phyloP scores from a whole-genome alignment of 441 rosid species.

The Melastoma candidum region DNA sequence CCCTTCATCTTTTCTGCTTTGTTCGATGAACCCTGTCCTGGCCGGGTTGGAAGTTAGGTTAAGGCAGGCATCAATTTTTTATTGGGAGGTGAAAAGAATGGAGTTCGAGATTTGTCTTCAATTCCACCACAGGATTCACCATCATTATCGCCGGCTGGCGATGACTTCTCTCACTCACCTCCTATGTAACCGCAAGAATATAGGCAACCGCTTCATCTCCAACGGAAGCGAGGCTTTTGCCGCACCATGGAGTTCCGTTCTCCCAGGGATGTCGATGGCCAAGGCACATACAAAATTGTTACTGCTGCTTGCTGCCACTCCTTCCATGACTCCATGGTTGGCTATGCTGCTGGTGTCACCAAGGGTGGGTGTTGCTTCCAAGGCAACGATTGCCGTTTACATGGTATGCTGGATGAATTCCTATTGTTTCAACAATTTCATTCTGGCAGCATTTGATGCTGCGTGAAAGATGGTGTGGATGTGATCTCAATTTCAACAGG shows the following conservation, averaged over 20 bases:
- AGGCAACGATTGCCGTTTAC: slow-evolving; percentile 60
- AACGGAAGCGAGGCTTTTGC: slow-evolving; percentile 54
- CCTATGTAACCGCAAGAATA: slow-evolving; percentile 53
- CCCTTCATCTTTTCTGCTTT: no score
- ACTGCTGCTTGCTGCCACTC: slow-evolving; percentile 67
- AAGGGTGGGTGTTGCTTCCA: slow-evolving; percentile 67
- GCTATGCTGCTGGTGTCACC: slow-evolving; percentile 64
- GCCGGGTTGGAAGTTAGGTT: no score
- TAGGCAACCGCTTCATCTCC: slow-evolving; percentile 63
- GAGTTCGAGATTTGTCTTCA: no score
- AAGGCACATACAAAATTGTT: slow-evolving; percentile 80
- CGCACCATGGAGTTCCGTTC: slow-evolving; percentile 65
- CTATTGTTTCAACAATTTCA: slow-evolving; percentile 68
- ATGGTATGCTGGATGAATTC: slow-evolving; percentile 76
- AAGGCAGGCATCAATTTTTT: no score
- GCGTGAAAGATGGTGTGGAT: slow-evolving; percentile 56
- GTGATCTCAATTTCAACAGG: slow-evolving; percentile 64
- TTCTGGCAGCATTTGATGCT: slow-evolving; percentile 59
- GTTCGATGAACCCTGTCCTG: no score
- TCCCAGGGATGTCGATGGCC: slow-evolving; percentile 82
- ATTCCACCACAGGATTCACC: not conserved
- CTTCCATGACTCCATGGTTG: slow-evolving; percentile 56
- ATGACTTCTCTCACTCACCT: slow-evolving; percentile 19
- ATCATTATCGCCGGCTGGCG: slow-evolving; percentile 49
- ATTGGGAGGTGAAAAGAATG: no score